Conservation (phyloP, 2,329 filamentous ascomycete species). For the Huntiella savannae region DNA sequence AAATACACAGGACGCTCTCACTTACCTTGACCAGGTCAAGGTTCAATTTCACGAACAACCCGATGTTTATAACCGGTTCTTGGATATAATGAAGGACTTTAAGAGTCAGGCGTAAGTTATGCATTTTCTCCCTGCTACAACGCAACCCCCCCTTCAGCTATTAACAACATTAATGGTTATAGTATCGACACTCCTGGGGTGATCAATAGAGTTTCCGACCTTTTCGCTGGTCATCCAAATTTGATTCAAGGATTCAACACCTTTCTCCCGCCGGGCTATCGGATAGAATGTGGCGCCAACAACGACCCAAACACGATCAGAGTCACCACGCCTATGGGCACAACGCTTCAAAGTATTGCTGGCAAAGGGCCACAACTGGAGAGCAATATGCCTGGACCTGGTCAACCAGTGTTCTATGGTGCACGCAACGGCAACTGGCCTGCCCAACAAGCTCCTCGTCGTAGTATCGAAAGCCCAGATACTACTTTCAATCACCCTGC, state of each 20-base stretch:
- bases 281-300: slow-evolving; percentile 86
- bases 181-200: slow-evolving; percentile 87
- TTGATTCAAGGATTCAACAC: slow-evolving; percentile 97
- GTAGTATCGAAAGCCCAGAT: slow-evolving; percentile 39
- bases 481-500: slow-evolving; percentile 39
- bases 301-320: slow-evolving; percentile 92
- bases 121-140: neutral
- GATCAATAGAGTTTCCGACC: slow-evolving; percentile 84
- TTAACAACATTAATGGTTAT: neutral
- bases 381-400: slow-evolving; percentile 23
- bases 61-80: slow-evolving; percentile 88
- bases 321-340: slow-evolving; percentile 95
- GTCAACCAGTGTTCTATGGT: slow-evolving; percentile 26
- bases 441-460: slow-evolving; percentile 24
- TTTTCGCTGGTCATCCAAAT: slow-evolving; percentile 89
- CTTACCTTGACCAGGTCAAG: slow-evolving; percentile 95
- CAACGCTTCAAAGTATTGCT: slow-evolving; percentile 74
- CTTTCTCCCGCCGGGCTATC: slow-evolving; percentile 84
- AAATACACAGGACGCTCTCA: slow-evolving; percentile 48
- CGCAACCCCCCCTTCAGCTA: neutral
- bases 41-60: slow-evolving; percentile 94
- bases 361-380: slow-evolving; percentile 26
- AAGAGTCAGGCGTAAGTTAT: slow-evolving; percentile 75
- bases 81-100: slow-evolving; percentile 99
- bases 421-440: slow-evolving; percentile 36